These are phyloP conservation scores for Penicillium maclennaniae DNA, from an alignment of 495 filamentous ascomycete species.

Conservation along the genomic window DNA sequence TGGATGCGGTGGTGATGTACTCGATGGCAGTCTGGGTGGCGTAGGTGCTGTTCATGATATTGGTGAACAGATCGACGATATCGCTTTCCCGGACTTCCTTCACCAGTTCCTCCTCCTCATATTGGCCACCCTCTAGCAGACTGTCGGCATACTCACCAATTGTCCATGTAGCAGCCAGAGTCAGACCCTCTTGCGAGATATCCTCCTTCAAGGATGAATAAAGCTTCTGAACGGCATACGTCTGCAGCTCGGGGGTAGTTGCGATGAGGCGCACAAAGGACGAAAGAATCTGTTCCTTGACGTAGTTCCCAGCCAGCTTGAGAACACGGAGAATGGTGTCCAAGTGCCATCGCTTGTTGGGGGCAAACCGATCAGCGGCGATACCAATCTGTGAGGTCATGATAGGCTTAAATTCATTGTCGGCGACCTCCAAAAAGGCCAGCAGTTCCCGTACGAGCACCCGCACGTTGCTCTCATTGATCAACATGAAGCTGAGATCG, in stretches of 20 bases:
- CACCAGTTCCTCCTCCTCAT: slow-evolving; percentile 92
- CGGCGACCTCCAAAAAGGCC: slow-evolving; percentile 91
- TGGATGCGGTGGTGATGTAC: slow-evolving; percentile 90
- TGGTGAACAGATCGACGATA: slow-evolving; percentile 82
- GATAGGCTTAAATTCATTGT: slow-evolving; percentile 96
- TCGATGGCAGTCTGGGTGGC: slow-evolving; percentile 83
- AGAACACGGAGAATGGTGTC: slow-evolving; percentile 96
- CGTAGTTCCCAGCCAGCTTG: slow-evolving; percentile 90
- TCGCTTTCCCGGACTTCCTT: slow-evolving; percentile 87
- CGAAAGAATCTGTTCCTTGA: slow-evolving; percentile 95
- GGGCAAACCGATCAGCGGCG: slow-evolving; percentile 91
- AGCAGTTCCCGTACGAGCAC: slow-evolving; percentile 88
- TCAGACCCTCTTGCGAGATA: slow-evolving; percentile 94
- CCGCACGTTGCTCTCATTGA: slow-evolving; percentile 93
- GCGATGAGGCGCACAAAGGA: slow-evolving; percentile 95
- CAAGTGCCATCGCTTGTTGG: slow-evolving; percentile 96
- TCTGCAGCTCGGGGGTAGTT: slow-evolving; percentile 90
- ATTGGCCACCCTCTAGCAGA: slow-evolving; percentile 80
- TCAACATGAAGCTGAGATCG: slow-evolving; percentile 94
- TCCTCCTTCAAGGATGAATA: slow-evolving; percentile 88
- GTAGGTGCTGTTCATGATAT: slow-evolving; percentile 90
- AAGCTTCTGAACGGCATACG: slow-evolving; percentile 92
- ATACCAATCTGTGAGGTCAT: slow-evolving; percentile 98
- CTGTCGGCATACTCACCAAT: slow-evolving; percentile 96
- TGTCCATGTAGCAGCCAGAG: slow-evolving; percentile 91